Evolutionary conservation across 2,329 filamentous ascomycete genomes (phyloP).

Genomic region (Fusarium sp.): DNA sequence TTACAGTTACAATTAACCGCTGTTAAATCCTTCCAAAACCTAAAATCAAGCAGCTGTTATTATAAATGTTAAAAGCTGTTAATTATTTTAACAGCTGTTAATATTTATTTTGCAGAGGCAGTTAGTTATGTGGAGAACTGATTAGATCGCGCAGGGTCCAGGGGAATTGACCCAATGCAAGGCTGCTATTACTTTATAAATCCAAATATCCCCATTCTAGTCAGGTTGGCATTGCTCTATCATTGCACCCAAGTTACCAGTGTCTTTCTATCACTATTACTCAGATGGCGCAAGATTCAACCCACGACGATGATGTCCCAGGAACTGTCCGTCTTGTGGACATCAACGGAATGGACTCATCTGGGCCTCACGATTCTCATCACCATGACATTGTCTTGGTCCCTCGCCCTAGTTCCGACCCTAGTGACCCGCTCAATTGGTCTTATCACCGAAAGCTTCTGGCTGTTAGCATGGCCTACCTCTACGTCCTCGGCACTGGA

Average conservation of each 20-base stretch:
- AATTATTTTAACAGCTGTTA: slow-evolving; percentile 2
- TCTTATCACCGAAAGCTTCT: neutral
- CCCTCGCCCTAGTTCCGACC: slow-evolving; percentile 4
- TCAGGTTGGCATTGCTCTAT: too few relatives aligned
- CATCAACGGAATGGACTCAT: slow-evolving; percentile 5
- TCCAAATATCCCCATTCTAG: neutral
- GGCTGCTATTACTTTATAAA: too few relatives aligned
- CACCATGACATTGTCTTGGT: slow-evolving; percentile 13
- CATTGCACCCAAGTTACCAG: neutral
- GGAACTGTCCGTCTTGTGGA: slow-evolving; percentile 11
- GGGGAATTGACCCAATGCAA: too few relatives aligned
- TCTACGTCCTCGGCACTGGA: slow-evolving; percentile 4
- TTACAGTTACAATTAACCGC: neutral
- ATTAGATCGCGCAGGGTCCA: too few relatives aligned
- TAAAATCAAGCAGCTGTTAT: too few relatives aligned
- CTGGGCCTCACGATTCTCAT: slow-evolving; percentile 1
- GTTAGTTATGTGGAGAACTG: too few relatives aligned
- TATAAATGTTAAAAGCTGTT: neutral
- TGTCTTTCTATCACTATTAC: neutral
- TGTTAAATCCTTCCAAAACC: neutral
- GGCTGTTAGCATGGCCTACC: slow-evolving; percentile 5
- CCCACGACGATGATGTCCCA: slow-evolving; percentile 1
- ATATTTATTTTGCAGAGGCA: neutral
- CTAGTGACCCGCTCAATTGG: slow-evolving; percentile 13
- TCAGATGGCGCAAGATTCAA: neutral